Conservation (phyloP, 1,284 basidiomycete species). For the Heterobasidion irregulare region DNA sequence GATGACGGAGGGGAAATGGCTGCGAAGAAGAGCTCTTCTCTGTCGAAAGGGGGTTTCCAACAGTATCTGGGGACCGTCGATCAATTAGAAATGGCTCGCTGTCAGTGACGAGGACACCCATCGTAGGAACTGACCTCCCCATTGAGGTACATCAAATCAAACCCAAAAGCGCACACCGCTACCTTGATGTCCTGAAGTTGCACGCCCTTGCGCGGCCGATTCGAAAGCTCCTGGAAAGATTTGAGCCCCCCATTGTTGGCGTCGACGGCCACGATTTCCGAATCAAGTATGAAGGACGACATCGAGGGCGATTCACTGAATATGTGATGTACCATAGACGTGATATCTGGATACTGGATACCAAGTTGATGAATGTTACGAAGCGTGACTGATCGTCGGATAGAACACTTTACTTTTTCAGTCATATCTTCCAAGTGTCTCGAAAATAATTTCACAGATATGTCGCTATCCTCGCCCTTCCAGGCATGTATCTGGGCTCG, state of each 20-base stretch:
- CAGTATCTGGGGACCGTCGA: slow-evolving; percentile 40
- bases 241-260: slow-evolving; percentile 54
- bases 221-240: slow-evolving; percentile 83
- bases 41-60: slow-evolving; percentile 68
- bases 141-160: slow-evolving; percentile 88
- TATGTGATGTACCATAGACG: slow-evolving; percentile 44
- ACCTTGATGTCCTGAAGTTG: slow-evolving; percentile 74
- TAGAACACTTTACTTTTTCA: slow-evolving; percentile 46
- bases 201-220: slow-evolving; percentile 83
- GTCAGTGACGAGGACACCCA: background rate
- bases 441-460: slow-evolving; percentile 72
- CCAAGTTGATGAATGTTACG: slow-evolving; percentile 3
- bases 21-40: slow-evolving; percentile 59
- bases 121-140: slow-evolving; percentile 44
- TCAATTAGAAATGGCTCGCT: background rate
- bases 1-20: slow-evolving; percentile 45
- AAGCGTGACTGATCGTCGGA: slow-evolving; percentile 1
- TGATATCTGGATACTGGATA: slow-evolving; percentile 80
- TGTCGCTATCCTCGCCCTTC: slow-evolving; percentile 31
- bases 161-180: slow-evolving; percentile 80
- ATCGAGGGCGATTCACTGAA: slow-evolving; percentile 35
- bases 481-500: slow-evolving; percentile 77
- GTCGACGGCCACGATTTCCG: slow-evolving; percentile 79
- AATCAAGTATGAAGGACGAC: slow-evolving; percentile 76
- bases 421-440: slow-evolving; percentile 93